Evolutionary conservation across 169 alveolate species (phyloP).

Genomic region (Eimeria necatrix): DNA sequence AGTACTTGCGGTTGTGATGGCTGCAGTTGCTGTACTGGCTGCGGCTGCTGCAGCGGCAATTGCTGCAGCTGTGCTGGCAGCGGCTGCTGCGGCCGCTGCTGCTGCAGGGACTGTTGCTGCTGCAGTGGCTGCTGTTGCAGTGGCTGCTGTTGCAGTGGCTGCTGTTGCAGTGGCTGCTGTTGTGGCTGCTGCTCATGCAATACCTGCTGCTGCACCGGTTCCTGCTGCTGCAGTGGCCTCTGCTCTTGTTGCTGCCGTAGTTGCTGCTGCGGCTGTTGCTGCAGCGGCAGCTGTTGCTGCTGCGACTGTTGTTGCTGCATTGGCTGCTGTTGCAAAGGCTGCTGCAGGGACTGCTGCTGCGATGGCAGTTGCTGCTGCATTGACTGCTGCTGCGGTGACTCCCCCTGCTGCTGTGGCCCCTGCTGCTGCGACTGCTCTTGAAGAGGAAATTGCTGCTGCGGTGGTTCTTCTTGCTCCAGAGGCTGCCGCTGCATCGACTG

Average conservation of each 20-base stretch:
- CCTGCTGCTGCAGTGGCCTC: neutral
- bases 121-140: neutral
- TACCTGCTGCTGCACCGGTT: neutral
- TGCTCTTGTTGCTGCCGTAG: neutral
- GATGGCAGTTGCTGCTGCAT: neutral
- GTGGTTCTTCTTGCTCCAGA: neutral
- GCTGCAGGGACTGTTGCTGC: neutral
- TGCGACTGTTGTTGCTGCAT: conserved; percentile 8
- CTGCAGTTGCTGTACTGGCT: neutral
- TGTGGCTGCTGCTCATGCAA: neutral
- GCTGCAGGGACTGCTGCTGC: neutral
- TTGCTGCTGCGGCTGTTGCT: neutral
- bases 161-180: conserved; percentile 7
- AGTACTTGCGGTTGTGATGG: neutral
- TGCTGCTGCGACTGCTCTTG: neutral
- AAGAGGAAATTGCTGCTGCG: neutral
- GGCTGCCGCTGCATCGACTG: neutral
- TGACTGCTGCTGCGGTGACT: neutral
- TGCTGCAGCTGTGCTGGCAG: neutral
- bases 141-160: neutral
- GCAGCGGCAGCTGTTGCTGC: neutral
- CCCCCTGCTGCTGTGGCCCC: neutral
- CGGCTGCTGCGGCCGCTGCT: neutral
- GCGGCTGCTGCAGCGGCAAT: neutral
- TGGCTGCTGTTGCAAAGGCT: neutral